phyloP scores from a whole-genome alignment of 2,329 filamentous ascomycete genomes.

The Dactylellina parvicollis region DNA sequence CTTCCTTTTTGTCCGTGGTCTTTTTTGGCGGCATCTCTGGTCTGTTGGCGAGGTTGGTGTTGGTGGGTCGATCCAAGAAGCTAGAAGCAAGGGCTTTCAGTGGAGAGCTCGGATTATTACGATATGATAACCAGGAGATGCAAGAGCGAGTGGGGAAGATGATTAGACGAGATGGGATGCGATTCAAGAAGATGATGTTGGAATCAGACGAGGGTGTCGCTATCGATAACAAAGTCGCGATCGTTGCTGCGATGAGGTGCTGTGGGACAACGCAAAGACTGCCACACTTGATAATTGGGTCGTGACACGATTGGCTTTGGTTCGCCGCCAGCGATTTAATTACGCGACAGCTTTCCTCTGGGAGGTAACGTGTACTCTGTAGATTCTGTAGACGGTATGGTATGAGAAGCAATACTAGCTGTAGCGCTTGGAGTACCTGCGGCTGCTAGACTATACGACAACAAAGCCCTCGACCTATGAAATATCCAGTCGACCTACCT shows the following conservation, averaged over 20 bases:
- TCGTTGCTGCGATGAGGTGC: conserved; percentile 4
- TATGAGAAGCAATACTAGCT: no score
- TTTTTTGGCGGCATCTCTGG: conserved; percentile 50
- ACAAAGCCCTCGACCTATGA: no score
- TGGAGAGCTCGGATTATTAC: conserved; percentile 46
- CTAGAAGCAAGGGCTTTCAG: conserved; percentile 41
- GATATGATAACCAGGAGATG: conserved; percentile 26
- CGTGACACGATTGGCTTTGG: no score
- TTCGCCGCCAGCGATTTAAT: no score
- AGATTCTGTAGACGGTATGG: no score
- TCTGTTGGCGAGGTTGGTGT: neutral
- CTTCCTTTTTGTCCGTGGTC: conserved; percentile 47
- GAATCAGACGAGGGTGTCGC: neutral
- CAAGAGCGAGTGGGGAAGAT: conserved; percentile 5
- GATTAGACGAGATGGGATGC: conserved; percentile 22
- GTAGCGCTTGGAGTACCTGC: no score
- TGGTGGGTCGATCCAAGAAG: conserved; percentile 25
- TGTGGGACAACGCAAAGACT: conserved; percentile 28
- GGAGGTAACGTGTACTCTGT: no score
- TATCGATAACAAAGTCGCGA: conserved; percentile 6
- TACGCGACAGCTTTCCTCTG: no score
- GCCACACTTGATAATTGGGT: no score
- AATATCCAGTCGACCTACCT: no score
- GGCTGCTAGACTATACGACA: no score
- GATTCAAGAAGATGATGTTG: conserved; percentile 4